Evolutionary conservation across 2,329 filamentous ascomycete genomes (phyloP).

Genomic region (Elsinoe australis): DNA sequence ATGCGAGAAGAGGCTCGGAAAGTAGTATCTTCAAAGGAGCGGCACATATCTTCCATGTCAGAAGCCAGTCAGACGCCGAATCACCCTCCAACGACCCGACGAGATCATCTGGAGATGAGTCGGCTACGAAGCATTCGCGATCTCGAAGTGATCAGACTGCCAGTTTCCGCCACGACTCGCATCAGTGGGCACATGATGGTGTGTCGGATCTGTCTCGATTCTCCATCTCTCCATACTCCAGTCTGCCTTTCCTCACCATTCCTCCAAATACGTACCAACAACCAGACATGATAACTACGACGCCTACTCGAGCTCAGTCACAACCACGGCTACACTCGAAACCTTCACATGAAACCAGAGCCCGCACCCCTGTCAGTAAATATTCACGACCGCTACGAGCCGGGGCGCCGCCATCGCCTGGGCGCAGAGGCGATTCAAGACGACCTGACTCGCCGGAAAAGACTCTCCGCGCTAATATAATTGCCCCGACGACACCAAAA

Average conservation of each 20-base stretch:
- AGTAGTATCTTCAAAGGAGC: constrained; percentile 46
- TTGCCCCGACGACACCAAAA: constrained; percentile 59
- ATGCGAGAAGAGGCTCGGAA: constrained; percentile 56
- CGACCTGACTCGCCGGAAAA: constrained; percentile 8
- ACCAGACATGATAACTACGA: neutral
- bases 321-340: neutral
- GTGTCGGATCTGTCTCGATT: neutral
- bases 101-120: constrained; percentile 11
- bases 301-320: constrained; percentile 8
- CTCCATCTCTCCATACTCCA: constrained; percentile 1
- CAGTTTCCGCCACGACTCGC: constrained; percentile 9
- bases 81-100: neutral
- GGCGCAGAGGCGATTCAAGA: constrained; percentile 7
- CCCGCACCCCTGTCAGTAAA: constrained; percentile 14
- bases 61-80: neutral
- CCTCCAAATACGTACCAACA: neutral
- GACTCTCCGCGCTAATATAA: constrained; percentile 63
- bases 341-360: neutral
- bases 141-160: constrained; percentile 15
- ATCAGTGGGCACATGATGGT: neutral
- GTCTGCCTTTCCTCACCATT: neutral
- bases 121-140: constrained; percentile 9
- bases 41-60: constrained; percentile 30
- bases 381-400: neutral
- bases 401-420: neutral